Evolutionary conservation across 441 rosid genomes (phyloP).

Genomic region (Corymbia citriodora): DNA sequence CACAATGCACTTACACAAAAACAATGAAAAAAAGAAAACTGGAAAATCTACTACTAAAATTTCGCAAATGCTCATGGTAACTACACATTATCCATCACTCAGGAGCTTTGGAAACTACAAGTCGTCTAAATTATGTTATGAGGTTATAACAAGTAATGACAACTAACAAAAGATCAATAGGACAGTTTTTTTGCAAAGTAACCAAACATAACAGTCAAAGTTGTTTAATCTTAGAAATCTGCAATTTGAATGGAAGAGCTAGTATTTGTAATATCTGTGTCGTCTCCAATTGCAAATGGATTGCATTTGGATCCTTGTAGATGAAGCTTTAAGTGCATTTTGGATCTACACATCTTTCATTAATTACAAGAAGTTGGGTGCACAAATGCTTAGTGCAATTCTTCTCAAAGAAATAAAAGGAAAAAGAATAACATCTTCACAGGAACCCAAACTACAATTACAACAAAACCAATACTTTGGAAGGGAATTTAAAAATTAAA

Average conservation of each 20-base stretch:
- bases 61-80: background rate
- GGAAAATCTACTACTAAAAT: background rate
- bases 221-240: background rate
- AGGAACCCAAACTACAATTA: background rate
- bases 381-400: background rate
- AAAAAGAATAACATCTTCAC: background rate
- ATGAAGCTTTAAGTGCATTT: background rate
- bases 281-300: background rate
- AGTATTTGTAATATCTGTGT: background rate
- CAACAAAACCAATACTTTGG: background rate
- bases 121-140: background rate
- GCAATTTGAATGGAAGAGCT: background rate
- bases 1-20: background rate
- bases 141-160: background rate
- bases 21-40: background rate
- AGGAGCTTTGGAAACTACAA: background rate
- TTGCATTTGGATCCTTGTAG: background rate
- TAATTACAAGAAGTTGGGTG: background rate
- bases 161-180: background rate
- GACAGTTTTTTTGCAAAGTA: background rate
- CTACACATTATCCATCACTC: background rate
- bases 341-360: background rate
- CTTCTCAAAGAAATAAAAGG: background rate
- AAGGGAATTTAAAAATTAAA: background rate
- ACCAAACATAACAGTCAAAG: background rate